These are phyloP conservation scores for Acer campestre DNA, from an alignment of 345 rosid genomes.

Conservation along the genomic window DNA sequence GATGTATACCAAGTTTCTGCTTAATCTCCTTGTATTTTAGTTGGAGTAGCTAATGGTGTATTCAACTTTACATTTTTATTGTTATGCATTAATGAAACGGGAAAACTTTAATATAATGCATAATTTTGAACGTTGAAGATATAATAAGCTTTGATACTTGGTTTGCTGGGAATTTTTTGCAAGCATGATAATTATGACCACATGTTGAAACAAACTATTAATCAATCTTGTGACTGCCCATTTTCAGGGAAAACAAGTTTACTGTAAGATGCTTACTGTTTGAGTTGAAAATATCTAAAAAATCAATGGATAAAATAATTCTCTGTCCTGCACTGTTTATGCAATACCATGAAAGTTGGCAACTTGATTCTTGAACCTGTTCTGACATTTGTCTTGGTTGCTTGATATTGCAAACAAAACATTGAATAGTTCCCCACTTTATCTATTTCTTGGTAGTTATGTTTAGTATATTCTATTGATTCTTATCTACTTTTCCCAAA, in stretches of 20 bases:
- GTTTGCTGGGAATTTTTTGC: neutral
- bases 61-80: neutral
- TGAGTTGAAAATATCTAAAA: neutral
- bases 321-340: neutral
- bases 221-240: neutral
- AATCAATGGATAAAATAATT: neutral
- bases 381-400: neutral
- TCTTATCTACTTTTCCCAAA: neutral
- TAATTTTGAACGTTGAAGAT: neutral
- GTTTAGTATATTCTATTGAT: neutral
- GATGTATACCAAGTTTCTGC: neutral
- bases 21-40: neutral
- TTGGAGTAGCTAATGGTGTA: neutral
- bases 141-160: neutral
- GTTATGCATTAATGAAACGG: neutral
- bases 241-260: neutral
- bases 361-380: neutral
- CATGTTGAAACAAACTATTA: neutral
- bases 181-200: neutral
- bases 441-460: neutral
- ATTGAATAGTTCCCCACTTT: neutral
- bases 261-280: neutral
- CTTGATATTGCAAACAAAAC: neutral
- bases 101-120: neutral
- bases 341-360: neutral